phyloP scores from a whole-genome alignment of 2,329 filamentous ascomycete genomes.

The Sarocladiaceae sp. region DNA sequence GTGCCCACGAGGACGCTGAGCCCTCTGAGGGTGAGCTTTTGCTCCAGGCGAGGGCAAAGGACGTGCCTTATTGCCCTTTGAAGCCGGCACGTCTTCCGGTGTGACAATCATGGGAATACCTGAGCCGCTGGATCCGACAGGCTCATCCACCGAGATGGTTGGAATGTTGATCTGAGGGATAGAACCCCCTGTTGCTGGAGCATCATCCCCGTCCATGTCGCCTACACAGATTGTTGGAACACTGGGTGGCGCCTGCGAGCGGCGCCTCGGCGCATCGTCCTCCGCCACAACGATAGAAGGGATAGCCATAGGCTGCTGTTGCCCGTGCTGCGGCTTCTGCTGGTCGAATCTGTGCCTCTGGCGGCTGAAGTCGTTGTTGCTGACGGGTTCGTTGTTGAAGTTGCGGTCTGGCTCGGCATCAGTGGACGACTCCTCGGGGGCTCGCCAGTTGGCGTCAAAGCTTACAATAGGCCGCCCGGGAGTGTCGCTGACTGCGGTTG shows the following conservation, averaged over 20 bases:
- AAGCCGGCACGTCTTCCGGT: constrained; percentile 31
- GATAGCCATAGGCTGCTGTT: constrained; percentile 34
- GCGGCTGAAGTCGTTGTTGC: constrained; percentile 23
- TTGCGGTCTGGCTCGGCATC: constrained; percentile 51
- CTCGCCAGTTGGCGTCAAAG: constrained; percentile 81
- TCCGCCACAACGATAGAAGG: constrained; percentile 51
- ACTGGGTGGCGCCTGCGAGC: constrained; percentile 21
- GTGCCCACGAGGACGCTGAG: constrained; percentile 42
- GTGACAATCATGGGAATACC: constrained; percentile 41
- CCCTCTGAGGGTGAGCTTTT: constrained; percentile 21
- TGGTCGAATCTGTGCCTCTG: constrained; percentile 11
- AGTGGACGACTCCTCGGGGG: constrained; percentile 58
- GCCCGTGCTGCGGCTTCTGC: constrained; percentile 15
- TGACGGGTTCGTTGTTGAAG: constrained; percentile 21
- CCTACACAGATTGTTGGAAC: constrained; percentile 31
- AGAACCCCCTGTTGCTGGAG: constrained; percentile 12
- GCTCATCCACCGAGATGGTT: constrained; percentile 37
- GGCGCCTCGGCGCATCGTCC: constrained; percentile 30
- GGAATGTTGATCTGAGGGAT: constrained; percentile 40
- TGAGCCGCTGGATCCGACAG: constrained; percentile 32
- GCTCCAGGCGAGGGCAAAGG: constrained; percentile 41
- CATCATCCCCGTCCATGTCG: constrained; percentile 18
- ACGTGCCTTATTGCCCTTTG: constrained; percentile 14
- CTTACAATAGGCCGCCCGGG: constrained; percentile 93
- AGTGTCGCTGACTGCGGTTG: constrained; percentile 83